Conservation (phyloP, 2,329 filamentous ascomycete genomes). For the Ascochyta clinopodiicola region DNA sequence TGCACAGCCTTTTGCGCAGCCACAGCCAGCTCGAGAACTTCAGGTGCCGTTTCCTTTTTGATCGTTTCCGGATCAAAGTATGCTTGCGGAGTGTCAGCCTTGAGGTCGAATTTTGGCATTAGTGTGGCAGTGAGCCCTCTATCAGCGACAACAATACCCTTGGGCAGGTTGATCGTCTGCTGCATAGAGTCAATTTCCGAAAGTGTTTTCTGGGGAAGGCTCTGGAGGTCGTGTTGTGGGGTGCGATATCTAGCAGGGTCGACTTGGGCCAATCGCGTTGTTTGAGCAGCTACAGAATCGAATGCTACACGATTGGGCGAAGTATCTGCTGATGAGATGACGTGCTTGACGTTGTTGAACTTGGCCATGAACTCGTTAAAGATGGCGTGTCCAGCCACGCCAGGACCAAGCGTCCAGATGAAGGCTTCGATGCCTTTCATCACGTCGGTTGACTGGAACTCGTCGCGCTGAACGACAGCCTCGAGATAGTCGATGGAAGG, state of each 20-base stretch:
- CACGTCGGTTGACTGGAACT: conserved; percentile 71
- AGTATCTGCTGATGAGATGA: conserved; percentile 76
- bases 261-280: conserved; percentile 73
- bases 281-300: conserved; percentile 69
- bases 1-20: conserved; percentile 48
- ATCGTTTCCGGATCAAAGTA: conserved; percentile 58
- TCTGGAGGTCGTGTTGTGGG: conserved; percentile 68
- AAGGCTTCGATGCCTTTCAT: conserved; percentile 72
- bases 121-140: conserved; percentile 54
- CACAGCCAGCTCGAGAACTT: conserved; percentile 62
- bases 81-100: conserved; percentile 29
- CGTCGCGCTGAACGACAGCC: conserved; percentile 70
- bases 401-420: conserved; percentile 81
- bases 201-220: conserved; percentile 39
- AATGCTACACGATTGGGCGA: conserved; percentile 78
- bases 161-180: conserved; percentile 35
- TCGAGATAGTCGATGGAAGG: conserved; percentile 74
- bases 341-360: conserved; percentile 69
- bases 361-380: conserved; percentile 74
- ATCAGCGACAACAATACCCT: conserved; percentile 41
- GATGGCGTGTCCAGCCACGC: conserved; percentile 66
- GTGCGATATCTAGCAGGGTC: conserved; percentile 76
- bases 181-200: neutral
- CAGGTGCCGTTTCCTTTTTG: conserved; percentile 49
- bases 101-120: conserved; percentile 53